Percentiles rank a stretch among this genome's conserved stretches.
phyloP scores from a whole-genome alignment of 352 stramenopile species.

The Phytophthora pistaciae region DNA sequence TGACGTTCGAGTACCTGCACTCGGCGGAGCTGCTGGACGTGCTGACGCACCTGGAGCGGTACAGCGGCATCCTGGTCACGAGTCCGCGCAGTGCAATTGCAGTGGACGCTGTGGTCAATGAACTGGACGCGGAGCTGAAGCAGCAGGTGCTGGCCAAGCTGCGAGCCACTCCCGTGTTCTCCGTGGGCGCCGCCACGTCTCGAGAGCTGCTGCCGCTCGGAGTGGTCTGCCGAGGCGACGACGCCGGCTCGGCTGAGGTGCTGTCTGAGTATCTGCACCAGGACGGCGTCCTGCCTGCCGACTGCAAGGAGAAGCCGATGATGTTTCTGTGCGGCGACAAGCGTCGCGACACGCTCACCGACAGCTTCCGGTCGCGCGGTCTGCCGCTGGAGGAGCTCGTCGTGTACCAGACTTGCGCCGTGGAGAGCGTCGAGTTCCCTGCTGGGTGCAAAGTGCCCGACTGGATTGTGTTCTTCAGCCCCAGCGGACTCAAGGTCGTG shows the following conservation, averaged over 20 bases:
- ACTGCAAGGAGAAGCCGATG: constrained; percentile 54
- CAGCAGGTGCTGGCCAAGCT: constrained; percentile 40
- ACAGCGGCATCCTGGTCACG: constrained; percentile 74
- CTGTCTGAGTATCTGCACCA: constrained; percentile 60
- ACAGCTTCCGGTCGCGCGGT: constrained; percentile 61
- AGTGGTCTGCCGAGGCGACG: constrained; percentile 65
- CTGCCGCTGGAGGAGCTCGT: constrained; percentile 67
- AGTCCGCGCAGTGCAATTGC: constrained; percentile 78
- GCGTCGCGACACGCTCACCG: constrained; percentile 61
- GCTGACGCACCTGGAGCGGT: constrained; percentile 55
- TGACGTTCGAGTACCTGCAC: constrained; percentile 79
- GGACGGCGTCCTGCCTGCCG: constrained; percentile 43
- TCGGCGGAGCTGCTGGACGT: constrained; percentile 42
- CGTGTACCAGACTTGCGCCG: constrained; percentile 69
- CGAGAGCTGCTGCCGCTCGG: constrained; percentile 62
- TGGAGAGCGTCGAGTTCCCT: constrained; percentile 59
- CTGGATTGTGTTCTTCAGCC: constrained; percentile 88
- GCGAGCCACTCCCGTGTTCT: constrained; percentile 53
- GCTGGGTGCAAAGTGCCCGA: constrained; percentile 43
- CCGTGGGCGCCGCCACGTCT: constrained; percentile 74
- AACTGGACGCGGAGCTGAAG: constrained; percentile 31
- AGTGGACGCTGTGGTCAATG: constrained; percentile 45
- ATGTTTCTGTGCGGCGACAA: constrained; percentile 86
- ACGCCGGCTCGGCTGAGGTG: constrained; percentile 74
- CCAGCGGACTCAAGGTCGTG: constrained; percentile 74